Conservation (phyloP, 1,284 basidiomycete species). For the Sporisorium graminicola region DNA sequence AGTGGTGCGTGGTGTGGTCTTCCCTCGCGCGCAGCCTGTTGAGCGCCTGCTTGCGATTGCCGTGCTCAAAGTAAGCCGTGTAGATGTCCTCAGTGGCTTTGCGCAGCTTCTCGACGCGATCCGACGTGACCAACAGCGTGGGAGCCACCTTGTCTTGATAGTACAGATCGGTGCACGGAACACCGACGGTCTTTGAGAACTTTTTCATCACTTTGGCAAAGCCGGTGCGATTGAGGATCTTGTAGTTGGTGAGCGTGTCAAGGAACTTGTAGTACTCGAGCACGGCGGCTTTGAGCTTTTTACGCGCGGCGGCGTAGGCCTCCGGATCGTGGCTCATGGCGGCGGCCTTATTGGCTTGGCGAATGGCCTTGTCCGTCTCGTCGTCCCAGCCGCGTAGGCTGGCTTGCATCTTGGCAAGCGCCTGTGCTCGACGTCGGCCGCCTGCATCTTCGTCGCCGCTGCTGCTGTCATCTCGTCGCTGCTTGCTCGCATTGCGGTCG, state of each 20-base stretch:
- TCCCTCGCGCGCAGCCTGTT: slow-evolving; percentile 74
- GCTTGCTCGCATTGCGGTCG: slow-evolving; percentile 23
- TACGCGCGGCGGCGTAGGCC: slow-evolving; percentile 84
- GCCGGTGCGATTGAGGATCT: slow-evolving; percentile 82
- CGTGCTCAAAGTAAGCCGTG: slow-evolving; percentile 74
- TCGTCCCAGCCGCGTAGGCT: slow-evolving; percentile 46
- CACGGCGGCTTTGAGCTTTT: slow-evolving; percentile 83
- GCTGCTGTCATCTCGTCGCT: slow-evolving; percentile 13
- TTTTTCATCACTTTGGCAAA: slow-evolving; percentile 90
- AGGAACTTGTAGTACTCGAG: slow-evolving; percentile 83
- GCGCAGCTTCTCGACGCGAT: slow-evolving; percentile 78
- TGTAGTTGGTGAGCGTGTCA: slow-evolving; percentile 84
- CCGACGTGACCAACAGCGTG: slow-evolving; percentile 73
- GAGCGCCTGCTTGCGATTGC: slow-evolving; percentile 84
- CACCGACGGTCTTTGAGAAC: slow-evolving; percentile 86
- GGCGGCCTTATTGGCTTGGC: slow-evolving; percentile 58
- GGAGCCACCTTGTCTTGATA: slow-evolving; percentile 78
- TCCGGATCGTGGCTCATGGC: slow-evolving; percentile 76
- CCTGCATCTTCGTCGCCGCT: slow-evolving; percentile 56
- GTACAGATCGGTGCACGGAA: slow-evolving; percentile 78
- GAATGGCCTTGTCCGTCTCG: slow-evolving; percentile 46
- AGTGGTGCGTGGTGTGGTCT: slow-evolving; percentile 77
- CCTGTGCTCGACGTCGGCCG: slow-evolving; percentile 53
- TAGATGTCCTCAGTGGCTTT: slow-evolving; percentile 72
- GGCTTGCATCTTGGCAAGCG: slow-evolving; percentile 55